Percentiles rank a stretch among this genome's conserved stretches.
These are phyloP conservation scores for Trichoderma koningii DNA, from an alignment of 2,329 filamentous ascomycete species.

Conservation along the genomic window DNA sequence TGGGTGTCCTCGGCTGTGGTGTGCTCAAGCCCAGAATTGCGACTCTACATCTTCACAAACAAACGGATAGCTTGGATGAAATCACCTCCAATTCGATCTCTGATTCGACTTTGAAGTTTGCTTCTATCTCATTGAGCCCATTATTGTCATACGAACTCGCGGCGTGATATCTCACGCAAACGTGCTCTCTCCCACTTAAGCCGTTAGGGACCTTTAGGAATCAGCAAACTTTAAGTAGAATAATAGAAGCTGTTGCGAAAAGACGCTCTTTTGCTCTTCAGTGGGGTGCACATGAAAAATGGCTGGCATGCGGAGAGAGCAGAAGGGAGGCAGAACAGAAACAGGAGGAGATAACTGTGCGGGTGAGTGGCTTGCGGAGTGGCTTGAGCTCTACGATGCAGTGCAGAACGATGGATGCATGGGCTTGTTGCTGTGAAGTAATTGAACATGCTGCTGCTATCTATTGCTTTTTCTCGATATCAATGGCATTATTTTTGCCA, in stretches of 20 bases:
- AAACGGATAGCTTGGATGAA: too few relatives aligned
- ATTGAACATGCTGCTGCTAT: background rate
- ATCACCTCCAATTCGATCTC: too few relatives aligned
- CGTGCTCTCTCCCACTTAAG: background rate
- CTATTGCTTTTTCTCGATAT: background rate
- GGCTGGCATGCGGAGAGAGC: too few relatives aligned
- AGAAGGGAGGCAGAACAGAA: background rate
- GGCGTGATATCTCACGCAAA: background rate
- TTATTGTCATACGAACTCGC: background rate
- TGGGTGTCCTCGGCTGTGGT: too few relatives aligned
- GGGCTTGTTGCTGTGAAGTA: background rate
- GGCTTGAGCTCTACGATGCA: background rate
- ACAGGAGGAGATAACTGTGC: constrained; percentile 18
- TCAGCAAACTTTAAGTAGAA: background rate
- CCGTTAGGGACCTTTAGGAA: too few relatives aligned
- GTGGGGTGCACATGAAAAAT: too few relatives aligned
- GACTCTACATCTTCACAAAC: too few relatives aligned
- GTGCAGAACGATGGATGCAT: background rate
- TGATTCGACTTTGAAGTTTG: too few relatives aligned
- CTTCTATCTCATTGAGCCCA: too few relatives aligned
- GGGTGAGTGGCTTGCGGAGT: constrained; percentile 15
- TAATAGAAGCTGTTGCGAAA: constrained; percentile 7
- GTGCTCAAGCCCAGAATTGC: too few relatives aligned
- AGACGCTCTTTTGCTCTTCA: too few relatives aligned
- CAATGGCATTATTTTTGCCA: background rate